Conservation (phyloP, 768 basidiomycete genomes). For the Serendipita sp. region DNA sequence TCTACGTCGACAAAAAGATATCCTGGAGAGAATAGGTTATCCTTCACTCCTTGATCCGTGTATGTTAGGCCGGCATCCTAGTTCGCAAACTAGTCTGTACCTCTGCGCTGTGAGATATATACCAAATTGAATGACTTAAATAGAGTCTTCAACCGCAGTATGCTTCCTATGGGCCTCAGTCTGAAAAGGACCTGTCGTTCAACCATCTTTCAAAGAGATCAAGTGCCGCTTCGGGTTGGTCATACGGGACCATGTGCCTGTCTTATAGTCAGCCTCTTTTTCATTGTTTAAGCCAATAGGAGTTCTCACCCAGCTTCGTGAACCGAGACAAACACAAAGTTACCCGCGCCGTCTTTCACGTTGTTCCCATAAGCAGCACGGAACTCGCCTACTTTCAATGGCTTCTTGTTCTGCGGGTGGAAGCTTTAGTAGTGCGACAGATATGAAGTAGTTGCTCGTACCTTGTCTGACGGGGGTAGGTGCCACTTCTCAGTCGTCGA, state of each 20-base stretch:
- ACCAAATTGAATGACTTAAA: too few relatives aligned
- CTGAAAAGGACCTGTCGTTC: conserved; percentile 20
- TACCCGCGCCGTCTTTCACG: conserved; percentile 43
- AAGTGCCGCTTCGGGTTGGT: conserved; percentile 76
- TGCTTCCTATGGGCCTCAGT: neutral
- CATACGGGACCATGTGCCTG: conserved; percentile 81
- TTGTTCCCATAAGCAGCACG: conserved; percentile 51
- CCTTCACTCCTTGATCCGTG: too few relatives aligned
- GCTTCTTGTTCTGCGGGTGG: conserved; percentile 53
- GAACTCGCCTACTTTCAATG: conserved; percentile 57
- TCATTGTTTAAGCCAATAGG: neutral
- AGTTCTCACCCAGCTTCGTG: conserved; percentile 59
- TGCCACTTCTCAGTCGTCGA: conserved; percentile 4
- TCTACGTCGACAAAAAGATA: too few relatives aligned
- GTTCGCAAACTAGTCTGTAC: too few relatives aligned
- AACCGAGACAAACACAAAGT: conserved; percentile 66
- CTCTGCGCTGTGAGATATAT: too few relatives aligned
- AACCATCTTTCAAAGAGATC: conserved; percentile 32
- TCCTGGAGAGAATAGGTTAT: too few relatives aligned
- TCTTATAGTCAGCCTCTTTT: neutral
- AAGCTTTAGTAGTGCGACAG: neutral
- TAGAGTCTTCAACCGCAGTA: too few relatives aligned
- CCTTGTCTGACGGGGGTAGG: neutral
- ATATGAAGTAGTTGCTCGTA: neutral
- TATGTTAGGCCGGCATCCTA: too few relatives aligned